Evolutionary conservation across 2,329 filamentous ascomycete species (phyloP).

Genomic region (Emydomyces testavorans): DNA sequence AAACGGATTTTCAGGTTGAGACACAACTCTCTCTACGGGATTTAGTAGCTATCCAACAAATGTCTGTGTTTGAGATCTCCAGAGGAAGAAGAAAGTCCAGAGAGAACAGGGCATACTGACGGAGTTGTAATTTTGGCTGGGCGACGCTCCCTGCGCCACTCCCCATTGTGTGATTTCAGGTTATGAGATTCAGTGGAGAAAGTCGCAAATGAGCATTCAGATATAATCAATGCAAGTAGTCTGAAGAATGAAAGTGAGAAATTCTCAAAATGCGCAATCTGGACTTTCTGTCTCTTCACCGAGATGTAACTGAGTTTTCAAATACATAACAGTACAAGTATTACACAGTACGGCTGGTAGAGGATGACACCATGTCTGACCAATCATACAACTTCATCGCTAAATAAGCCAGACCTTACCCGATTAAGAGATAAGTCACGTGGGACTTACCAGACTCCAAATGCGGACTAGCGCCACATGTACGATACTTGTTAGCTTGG

Average conservation of each 20-base stretch:
- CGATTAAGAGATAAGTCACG: no score
- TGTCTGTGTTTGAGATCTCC: not conserved
- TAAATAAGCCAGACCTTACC: no score
- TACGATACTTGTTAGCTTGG: not conserved
- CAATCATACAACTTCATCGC: not conserved
- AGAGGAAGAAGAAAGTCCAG: not conserved
- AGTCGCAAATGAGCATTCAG: not conserved
- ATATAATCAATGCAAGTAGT: not conserved
- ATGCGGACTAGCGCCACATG: slow-evolving; percentile 2
- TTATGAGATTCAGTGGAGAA: not conserved
- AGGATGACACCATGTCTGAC: slow-evolving; percentile 7
- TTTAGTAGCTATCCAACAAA: slow-evolving; percentile 39
- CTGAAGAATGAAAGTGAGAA: no score
- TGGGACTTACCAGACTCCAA: no score
- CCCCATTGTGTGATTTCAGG: slow-evolving; percentile 2
- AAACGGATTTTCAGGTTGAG: slow-evolving; percentile 87
- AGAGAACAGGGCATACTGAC: slow-evolving; percentile 13
- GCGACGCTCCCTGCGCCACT: slow-evolving; percentile 3
- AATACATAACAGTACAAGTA: no score
- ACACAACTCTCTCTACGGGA: slow-evolving; percentile 43
- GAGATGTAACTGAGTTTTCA: no score
- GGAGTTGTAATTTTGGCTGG: slow-evolving; percentile 11
- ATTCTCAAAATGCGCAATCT: not conserved
- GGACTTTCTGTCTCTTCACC: no score
- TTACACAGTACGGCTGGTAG: no score